phyloP scores from a whole-genome alignment of 2,329 filamentous ascomycete genomes.

The Lecanicillium sp. region DNA sequence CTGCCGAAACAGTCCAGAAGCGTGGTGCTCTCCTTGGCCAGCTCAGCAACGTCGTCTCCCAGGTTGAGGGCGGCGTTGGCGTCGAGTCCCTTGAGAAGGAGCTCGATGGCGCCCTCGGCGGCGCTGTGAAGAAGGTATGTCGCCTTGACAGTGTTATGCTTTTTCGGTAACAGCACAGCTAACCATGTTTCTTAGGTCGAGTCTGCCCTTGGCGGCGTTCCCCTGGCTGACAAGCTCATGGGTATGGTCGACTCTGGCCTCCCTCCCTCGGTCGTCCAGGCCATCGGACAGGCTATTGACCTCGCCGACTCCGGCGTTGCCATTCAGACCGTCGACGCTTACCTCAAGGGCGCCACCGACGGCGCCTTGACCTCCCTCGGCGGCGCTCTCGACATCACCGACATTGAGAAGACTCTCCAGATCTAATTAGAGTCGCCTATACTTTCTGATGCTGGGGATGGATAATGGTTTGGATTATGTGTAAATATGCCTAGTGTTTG shows the following conservation, averaged over 20 bases:
- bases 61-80: constrained; percentile 12
- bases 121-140: constrained; percentile 11
- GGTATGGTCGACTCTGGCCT: constrained; percentile 11
- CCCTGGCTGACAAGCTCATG: constrained; percentile 15
- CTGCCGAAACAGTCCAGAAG: constrained; percentile 1
- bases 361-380: constrained; percentile 13
- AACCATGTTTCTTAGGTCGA: constrained; percentile 9
- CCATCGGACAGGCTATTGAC: constrained; percentile 16
- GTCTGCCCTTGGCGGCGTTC: constrained; percentile 11
- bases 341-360: constrained; percentile 13
- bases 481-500: no score
- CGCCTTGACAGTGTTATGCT: background rate
- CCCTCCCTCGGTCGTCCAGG: constrained; percentile 10
- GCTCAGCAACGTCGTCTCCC: constrained; percentile 10
- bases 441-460: no score
- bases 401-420: constrained; percentile 11
- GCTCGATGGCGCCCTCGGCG: constrained; percentile 13
- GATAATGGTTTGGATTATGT: no score
- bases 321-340: constrained; percentile 13
- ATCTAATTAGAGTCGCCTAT: background rate
- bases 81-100: constrained; percentile 12
- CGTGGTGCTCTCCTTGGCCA: constrained; percentile 10
- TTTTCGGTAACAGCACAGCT: background rate
- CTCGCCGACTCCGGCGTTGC: constrained; percentile 14
- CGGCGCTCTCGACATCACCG: constrained; percentile 11